A percentile compares a stretch with the other conserved stretches of the same genome.
Evolutionary conservation across 2,329 filamentous ascomycete species (phyloP).

Genomic region (Plectosphaerella plurivora): DNA sequence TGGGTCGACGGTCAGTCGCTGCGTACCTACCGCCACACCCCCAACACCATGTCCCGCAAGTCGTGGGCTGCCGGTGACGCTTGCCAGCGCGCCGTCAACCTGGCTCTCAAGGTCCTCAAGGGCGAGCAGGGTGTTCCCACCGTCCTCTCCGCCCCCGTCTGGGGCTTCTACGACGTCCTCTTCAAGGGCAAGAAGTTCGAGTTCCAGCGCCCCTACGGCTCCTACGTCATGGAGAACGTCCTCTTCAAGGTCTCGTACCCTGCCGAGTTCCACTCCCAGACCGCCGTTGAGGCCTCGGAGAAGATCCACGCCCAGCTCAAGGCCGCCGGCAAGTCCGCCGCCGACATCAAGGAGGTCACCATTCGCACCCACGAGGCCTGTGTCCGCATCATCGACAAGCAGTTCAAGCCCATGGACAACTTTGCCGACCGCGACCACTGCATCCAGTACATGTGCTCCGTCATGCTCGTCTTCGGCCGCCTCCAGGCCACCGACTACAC

Average conservation of each 20-base stretch:
- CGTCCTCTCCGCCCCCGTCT: constrained; percentile 84
- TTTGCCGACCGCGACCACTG: constrained; percentile 99
- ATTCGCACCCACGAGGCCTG: constrained; percentile 98
- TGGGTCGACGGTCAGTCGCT: constrained; percentile 96
- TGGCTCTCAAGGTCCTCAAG: constrained; percentile 84
- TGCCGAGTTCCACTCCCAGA: constrained; percentile 98
- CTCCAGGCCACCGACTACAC: constrained; percentile 91
- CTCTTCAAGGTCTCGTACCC: constrained; percentile 99
- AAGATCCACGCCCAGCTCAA: constrained; percentile 81
- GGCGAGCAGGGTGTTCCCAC: constrained; percentile 90
- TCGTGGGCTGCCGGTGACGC: constrained; percentile 98
- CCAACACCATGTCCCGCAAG: constrained; percentile 99
- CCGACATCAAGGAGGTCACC: constrained; percentile 87
- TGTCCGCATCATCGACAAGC: constrained; percentile 99
- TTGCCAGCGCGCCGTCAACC: constrained; percentile 90
- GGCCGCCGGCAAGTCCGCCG: constrained; percentile 80
- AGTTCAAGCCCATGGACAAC: constrained; percentile 99
- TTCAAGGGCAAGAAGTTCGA: constrained; percentile 95
- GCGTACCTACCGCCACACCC: constrained; percentile 93
- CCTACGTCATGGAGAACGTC: constrained; percentile 99
- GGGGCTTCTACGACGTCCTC: constrained; percentile 98
- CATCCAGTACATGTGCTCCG: constrained; percentile 98
- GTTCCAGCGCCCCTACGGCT: constrained; percentile 94
- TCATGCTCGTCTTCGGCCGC: constrained; percentile 93
- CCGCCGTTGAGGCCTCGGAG: constrained; percentile 90